Evolutionary conservation across 192 early-diverging fungal genomes (phyloP).

Genomic region (Radiomyces spectabilis): DNA sequence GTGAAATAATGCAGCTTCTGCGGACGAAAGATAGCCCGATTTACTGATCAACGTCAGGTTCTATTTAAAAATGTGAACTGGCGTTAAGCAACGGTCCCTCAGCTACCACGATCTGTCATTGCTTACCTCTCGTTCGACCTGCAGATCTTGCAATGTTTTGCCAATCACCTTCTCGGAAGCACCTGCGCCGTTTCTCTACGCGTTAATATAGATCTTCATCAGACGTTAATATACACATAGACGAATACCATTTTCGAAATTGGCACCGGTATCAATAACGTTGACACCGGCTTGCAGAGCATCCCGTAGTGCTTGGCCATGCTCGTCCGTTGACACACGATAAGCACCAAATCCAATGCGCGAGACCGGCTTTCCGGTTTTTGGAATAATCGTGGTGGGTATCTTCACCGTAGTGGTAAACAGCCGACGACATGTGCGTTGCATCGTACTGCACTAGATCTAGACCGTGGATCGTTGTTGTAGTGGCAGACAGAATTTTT

Average conservation of each 20-base stretch:
- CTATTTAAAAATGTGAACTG: constrained; percentile 12
- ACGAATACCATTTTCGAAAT: constrained; percentile 58
- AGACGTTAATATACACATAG: neutral
- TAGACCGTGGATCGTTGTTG: no score
- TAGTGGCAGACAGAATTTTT: no score
- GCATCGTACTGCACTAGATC: no score
- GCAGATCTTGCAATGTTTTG: constrained; percentile 26
- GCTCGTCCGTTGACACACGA: constrained; percentile 35
- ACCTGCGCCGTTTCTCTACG: no score
- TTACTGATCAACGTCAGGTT: constrained; percentile 38
- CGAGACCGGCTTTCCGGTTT: constrained; percentile 37
- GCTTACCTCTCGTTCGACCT: constrained; percentile 22
- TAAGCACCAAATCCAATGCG: constrained; percentile 64
- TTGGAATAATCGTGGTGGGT: constrained; percentile 31
- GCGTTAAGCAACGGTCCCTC: neutral
- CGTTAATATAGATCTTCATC: no score
- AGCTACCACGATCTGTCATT: constrained; percentile 48
- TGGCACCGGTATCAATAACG: constrained; percentile 63
- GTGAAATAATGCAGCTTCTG: no score
- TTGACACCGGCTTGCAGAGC: constrained; percentile 60
- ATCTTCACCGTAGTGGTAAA: neutral
- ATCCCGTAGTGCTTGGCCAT: constrained; percentile 38
- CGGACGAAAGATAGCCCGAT: constrained; percentile 38
- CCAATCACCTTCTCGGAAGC: constrained; percentile 53
- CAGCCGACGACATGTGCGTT: neutral